Evolutionary conservation across 805 yeast genomes (phyloP), one percentile per base, ranked within the genome.

Genomic region (Isabelozyma pseudorhagii): DNA sequence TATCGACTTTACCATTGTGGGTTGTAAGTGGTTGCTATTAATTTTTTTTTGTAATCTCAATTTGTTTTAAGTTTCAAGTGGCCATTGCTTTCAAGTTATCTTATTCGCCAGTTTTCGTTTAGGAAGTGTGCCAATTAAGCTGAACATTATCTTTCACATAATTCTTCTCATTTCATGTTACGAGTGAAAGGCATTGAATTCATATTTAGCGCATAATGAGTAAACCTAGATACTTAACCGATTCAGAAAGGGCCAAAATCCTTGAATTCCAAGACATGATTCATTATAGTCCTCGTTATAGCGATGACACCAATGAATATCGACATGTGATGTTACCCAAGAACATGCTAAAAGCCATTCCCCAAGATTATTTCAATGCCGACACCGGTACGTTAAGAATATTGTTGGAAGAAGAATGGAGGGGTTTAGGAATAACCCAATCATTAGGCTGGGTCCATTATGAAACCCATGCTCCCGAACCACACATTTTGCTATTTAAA

Each of bases 401-500:
- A 42, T 73, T 94, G 39, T 70, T 87, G 45, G 99, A 94, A 67
- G 98, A 94, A 57, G 99, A 94, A 69, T 94, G 99, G 99, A 80
- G 99, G 67, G 98, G 97, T 1, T 74, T 94, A 45, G 99, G 99
- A 2, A 91, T 94, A 61, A 94, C 98, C 6, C 99, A 94, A 68
- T 88, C 96, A 38, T 75, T 94, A 52, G 99, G 99, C 1, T 94
- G 99, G 99, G 94, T 80, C 48, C 99, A 94, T 68, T 94, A 93
- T 64, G 99, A 94, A 62, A 92, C 97, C 40, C 99, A 94, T 67
- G 79, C 98, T 1, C 99, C 99, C 42, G 99, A 94, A 69, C 99
- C 99, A 25, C 99, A 94, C 65, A 94, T 94, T 52, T 74, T 94
- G 53, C 76, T 94, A 52, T 94, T 94, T 61, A 78, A 76, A 69